Evolutionary conservation across 495 filamentous ascomycete species (phyloP), one percentile per base, ranked within the genome.

Genomic region (Xylaria scruposa): DNA sequence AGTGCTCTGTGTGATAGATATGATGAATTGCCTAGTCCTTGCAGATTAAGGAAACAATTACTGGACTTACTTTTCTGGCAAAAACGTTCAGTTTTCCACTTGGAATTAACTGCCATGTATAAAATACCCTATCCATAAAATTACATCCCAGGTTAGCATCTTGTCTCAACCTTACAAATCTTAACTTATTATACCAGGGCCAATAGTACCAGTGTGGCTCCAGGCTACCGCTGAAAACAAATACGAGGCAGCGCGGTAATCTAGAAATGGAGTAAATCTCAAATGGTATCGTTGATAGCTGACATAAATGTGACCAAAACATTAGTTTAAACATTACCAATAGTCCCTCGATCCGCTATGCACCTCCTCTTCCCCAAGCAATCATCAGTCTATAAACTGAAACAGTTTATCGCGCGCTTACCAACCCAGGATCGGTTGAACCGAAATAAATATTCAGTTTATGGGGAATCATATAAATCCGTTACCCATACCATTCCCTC

Each of bases 401-500:
- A 38, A 40, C 4, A 29, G 15, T 38, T 24, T 38, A 53, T 67
- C 31, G 29, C 44, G 33, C 46, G 33, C 31, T 54, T 54, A 19
- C 31, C 21, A 56, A 47, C 42, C 24, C 17, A 15, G 4, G 31
- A 54, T 67, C 24, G 19, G 33, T 29, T 24, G 24, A 21, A 38
- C 49, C 36, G 15, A 29, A 26, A 38, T n/a, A 29, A 3, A 53
- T 31, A 10, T 19, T 36, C 21, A 24, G 3, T n/a, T 26, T 3
- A 26, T 31, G n/a, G 21, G 13, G 5, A 15, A 31, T 61, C 73
- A 78, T 21, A 75, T 75, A 65, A 75, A 77, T 33, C 70, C 73
- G 44, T 49, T 70, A 0, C 72, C 75, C 38, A 74, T 74, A 53
- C 74, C 65, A 38, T 75, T 72, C 26, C 63, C 77, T 24, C 72